Evolutionary conservation across 306 rosid species (phyloP).

Genomic region (Bauhinia variegata): DNA sequence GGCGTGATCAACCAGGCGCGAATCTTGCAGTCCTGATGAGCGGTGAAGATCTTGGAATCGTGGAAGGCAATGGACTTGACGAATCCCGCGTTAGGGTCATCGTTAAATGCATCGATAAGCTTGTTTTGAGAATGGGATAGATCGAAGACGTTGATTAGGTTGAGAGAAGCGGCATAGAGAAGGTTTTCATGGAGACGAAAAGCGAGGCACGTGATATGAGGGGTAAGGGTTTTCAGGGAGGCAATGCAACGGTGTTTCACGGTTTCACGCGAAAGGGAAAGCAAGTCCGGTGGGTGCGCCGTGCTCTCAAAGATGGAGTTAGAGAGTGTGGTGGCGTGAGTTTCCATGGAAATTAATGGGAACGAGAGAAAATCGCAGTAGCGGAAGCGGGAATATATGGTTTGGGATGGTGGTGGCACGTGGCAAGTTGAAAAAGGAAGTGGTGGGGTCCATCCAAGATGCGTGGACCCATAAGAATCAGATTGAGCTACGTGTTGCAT

Average conservation of each 20-base stretch:
- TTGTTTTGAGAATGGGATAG: slow-evolving; percentile 24
- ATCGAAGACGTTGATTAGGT: slow-evolving; percentile 60
- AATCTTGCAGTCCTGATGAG: slow-evolving; percentile 71
- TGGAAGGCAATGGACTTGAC: slow-evolving; percentile 61
- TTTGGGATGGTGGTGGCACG: slow-evolving; percentile 30
- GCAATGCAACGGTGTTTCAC: slow-evolving; percentile 27
- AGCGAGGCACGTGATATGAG: slow-evolving; percentile 59
- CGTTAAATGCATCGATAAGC: slow-evolving; percentile 52
- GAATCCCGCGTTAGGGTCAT: slow-evolving; percentile 50
- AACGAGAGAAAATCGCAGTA: no score
- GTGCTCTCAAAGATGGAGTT: no score
- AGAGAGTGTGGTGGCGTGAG: no score
- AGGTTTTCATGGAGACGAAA: slow-evolving; percentile 44
- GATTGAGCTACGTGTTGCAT: slow-evolving; percentile 21
- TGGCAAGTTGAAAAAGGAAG: slow-evolving; percentile 29
- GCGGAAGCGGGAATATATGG: slow-evolving; percentile 39
- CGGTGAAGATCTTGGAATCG: slow-evolving; percentile 54
- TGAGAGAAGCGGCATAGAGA: slow-evolving; percentile 64
- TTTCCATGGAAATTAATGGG: no score
- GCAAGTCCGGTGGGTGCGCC: no score
- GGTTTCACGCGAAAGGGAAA: no score
- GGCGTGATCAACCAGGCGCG: slow-evolving; percentile 56
- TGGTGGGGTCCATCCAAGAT: slow-evolving; percentile 47
- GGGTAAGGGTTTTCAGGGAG: slow-evolving; percentile 42
- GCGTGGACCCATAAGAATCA: slow-evolving; percentile 32